Evolutionary conservation across 176 grass and related monocot genomes (phyloP), one percentile per base, ranked within the genome.

Genomic region (Thalia dealbata): DNA sequence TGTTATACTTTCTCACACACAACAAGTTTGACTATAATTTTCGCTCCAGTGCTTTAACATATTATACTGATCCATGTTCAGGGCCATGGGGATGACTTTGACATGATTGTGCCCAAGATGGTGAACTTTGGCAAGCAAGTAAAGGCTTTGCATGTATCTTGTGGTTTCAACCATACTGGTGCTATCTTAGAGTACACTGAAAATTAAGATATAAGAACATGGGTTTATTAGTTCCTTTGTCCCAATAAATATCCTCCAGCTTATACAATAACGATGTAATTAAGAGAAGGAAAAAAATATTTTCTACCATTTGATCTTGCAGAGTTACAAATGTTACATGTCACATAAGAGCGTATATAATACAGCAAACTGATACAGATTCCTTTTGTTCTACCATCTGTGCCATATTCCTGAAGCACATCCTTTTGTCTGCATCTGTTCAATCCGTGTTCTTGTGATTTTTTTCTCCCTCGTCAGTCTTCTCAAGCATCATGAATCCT

Each of bases 81-180:
- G 93, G 93, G 93, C 52, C 89, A 92, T 79, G 93, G 89, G 78
- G 81, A 82, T 28, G 93, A 90, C 0, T 73, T 90, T 3, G 93
- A 97, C 71, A 92, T 85, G 69, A 92, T 82, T 29, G 66, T 82
- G 32, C 93, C 93, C 64, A 88, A 73, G 77, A 81, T 88, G 81
- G 89, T 92, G 62, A 54, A 85, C 60, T 75, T 86, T 51, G 74
- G 61, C 56, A 62, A 69, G 61, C 84, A 84, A 77, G 59, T 82
- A 25, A 92, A 75, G 70, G 85, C 93, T 3, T 50, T 91, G 32
- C 82, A 82, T 78, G 84, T 97, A 81, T 97, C 93, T 14, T 97
- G 89, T 43, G 89, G 93, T 26, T 97, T 97, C 80, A 97, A 97
- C 81, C 89, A 97, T 79, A 92, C 87, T 7, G 93, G 87, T 73